A percentile compares a stretch with the other conserved stretches of the same genome.
Evolutionary conservation across 1,139 yeast genomes (phyloP).

Genomic region (Pichia inconspicua): DNA sequence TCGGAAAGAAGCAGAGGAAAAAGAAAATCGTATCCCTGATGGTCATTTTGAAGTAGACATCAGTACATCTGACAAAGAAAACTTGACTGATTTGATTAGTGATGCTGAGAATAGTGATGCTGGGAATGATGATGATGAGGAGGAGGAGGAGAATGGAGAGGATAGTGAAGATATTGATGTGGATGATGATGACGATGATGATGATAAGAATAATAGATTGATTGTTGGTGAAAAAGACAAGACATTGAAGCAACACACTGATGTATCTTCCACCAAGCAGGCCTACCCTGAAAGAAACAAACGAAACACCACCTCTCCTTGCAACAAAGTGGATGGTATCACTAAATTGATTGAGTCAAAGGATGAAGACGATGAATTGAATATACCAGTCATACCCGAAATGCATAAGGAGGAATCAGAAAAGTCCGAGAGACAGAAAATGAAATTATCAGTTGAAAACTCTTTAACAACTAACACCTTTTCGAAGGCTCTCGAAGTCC

Average conservation of each 20-base stretch:
- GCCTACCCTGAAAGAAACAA: slow-evolving; percentile 1
- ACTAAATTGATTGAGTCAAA: slow-evolving; percentile 12
- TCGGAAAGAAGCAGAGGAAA: slow-evolving; percentile 19
- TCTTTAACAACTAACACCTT: slow-evolving; percentile 14
- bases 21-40: slow-evolving; percentile 18
- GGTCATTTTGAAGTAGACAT: slow-evolving; percentile 23
- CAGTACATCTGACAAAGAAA: slow-evolving; percentile 13
- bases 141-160: too few relatives aligned
- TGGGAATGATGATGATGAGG: slow-evolving; percentile 8
- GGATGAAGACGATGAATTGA: slow-evolving; percentile 20
- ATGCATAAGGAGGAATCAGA: slow-evolving; percentile 9
- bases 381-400: slow-evolving; percentile 15
- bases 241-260: not conserved
- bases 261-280: not conserved
- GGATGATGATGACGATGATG: too few relatives aligned
- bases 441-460: slow-evolving; percentile 7
- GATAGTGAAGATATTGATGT: too few relatives aligned
- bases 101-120: slow-evolving; percentile 6
- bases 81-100: not conserved
- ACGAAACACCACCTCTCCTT: not conserved
- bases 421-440: slow-evolving; percentile 6
- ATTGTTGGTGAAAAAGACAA: not conserved
- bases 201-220: too few relatives aligned
- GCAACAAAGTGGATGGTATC: slow-evolving; percentile 6
- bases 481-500: slow-evolving; percentile 16